These are phyloP conservation scores for Plasmopara muralis DNA, from an alignment of 352 stramenopile species.

Conservation along the genomic window DNA sequence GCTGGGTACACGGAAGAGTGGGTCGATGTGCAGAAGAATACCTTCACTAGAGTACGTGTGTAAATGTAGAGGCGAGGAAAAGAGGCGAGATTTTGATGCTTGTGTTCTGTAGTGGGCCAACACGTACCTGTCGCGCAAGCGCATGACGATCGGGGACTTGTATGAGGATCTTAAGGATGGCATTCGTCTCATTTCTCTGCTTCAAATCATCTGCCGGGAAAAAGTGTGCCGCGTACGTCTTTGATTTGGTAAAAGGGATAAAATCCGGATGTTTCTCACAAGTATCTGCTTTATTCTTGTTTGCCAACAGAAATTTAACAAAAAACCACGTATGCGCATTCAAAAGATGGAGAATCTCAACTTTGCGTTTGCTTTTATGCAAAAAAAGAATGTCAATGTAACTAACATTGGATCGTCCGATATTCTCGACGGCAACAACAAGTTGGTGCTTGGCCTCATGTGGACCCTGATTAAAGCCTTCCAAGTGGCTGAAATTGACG, in stretches of 20 bases:
- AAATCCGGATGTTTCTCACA: not conserved
- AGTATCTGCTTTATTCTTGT: not conserved
- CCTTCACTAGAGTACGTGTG: conserved; percentile 79
- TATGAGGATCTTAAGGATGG: conserved; percentile 86
- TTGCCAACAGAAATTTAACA: conserved; percentile 83
- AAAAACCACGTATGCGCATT: conserved; percentile 89
- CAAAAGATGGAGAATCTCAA: conserved; percentile 92
- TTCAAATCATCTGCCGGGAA: conserved; percentile 86
- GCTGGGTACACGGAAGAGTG: conserved; percentile 72
- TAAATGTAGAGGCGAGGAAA: not conserved
- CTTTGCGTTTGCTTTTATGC: conserved; percentile 85
- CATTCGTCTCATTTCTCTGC: conserved; percentile 78
- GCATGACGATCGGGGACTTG: conserved; percentile 86
- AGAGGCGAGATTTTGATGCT: conserved; percentile 5
- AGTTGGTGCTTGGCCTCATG: conserved; percentile 88
- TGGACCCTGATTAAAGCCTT: conserved; percentile 92
- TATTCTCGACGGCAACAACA: conserved; percentile 88
- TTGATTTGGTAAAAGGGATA: not conserved
- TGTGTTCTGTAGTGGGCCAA: conserved; percentile 72
- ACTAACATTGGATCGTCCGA: conserved; percentile 90
- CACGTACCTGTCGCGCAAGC: conserved; percentile 83
- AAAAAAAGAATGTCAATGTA: conserved; percentile 85
- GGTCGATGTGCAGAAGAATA: conserved; percentile 89
- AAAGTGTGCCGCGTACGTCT: conserved; percentile 78
- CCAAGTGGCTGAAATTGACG: conserved; percentile 78